Conservation (phyloP, 176 grass and related monocot species). For the Pontederia paniculata region DNA sequence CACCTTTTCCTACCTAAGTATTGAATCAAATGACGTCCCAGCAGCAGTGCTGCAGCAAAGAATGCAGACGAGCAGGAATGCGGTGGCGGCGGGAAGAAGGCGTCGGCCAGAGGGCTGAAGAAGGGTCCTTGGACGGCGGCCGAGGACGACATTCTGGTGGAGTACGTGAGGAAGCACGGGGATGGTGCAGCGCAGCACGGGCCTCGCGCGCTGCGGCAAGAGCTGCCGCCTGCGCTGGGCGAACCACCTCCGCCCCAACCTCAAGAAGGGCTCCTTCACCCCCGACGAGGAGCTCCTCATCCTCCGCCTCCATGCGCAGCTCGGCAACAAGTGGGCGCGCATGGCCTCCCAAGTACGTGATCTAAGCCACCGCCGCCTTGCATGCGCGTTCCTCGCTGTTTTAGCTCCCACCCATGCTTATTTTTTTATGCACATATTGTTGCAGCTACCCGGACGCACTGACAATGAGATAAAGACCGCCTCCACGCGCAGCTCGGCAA, state of each 20-base stretch:
- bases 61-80: neutral
- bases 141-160: conserved; percentile 41
- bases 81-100: neutral
- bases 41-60: too few species aligned
- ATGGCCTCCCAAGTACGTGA: conserved; percentile 39
- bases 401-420: neutral
- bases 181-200: conserved; percentile 41
- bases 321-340: conserved; percentile 75
- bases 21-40: too few species aligned
- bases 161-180: conserved; percentile 42
- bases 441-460: conserved; percentile 15
- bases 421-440: neutral
- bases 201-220: conserved; percentile 61
- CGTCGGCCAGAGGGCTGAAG: conserved; percentile 27
- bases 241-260: conserved; percentile 80
- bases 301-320: conserved; percentile 51
- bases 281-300: conserved; percentile 54
- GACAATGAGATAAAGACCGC: conserved; percentile 20
- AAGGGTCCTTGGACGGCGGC: conserved; percentile 52
- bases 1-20: too few species aligned
- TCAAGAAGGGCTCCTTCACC: conserved; percentile 73
- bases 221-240: conserved; percentile 80
- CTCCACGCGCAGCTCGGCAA: neutral
- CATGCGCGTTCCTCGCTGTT: neutral
- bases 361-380: neutral